Conservation (phyloP, 106 monocot genomes). For the Dioscorea alata region DNA sequence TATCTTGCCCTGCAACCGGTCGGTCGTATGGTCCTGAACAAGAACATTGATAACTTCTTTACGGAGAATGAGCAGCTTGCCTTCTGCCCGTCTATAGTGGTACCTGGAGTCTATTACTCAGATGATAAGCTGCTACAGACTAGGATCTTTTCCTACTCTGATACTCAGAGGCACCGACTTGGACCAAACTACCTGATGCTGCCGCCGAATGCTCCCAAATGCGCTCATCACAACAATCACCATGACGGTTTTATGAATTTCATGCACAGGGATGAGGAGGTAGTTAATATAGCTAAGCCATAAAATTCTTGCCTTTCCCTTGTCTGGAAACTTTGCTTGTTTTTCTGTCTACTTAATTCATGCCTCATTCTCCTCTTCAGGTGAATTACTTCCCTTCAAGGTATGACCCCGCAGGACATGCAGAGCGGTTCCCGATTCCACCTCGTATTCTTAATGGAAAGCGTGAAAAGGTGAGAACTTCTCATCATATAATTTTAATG, state of each 20-base stretch:
- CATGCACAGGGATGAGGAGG: conserved; percentile 85
- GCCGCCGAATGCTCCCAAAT: conserved; percentile 74
- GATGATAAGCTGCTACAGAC: conserved; percentile 83
- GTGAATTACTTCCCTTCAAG: conserved; percentile 86
- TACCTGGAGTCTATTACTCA: conserved; percentile 75
- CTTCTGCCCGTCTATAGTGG: conserved; percentile 70
- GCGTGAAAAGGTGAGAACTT: conserved; percentile 61
- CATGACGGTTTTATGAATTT: conserved; percentile 80
- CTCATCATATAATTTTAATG: background rate
- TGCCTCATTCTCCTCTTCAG: conserved; percentile 12
- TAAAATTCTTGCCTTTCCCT: background rate
- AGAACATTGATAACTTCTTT: conserved; percentile 80
- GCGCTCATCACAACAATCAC: conserved; percentile 78
- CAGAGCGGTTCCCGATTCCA: conserved; percentile 55
- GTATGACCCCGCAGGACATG: conserved; percentile 61
- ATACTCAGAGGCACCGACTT: conserved; percentile 73
- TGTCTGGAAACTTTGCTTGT: background rate
- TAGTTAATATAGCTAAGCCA: background rate
- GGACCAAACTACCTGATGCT: conserved; percentile 84
- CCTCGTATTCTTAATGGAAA: conserved; percentile 34
- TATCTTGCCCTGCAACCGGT: conserved; percentile 73
- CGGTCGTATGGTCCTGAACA: conserved; percentile 73
- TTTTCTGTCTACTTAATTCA: background rate
- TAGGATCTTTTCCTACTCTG: conserved; percentile 70
- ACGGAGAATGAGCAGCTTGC: conserved; percentile 84